Evolutionary conservation across 768 basidiomycete genomes (phyloP).

Genomic region (Leccinum obscurum): DNA sequence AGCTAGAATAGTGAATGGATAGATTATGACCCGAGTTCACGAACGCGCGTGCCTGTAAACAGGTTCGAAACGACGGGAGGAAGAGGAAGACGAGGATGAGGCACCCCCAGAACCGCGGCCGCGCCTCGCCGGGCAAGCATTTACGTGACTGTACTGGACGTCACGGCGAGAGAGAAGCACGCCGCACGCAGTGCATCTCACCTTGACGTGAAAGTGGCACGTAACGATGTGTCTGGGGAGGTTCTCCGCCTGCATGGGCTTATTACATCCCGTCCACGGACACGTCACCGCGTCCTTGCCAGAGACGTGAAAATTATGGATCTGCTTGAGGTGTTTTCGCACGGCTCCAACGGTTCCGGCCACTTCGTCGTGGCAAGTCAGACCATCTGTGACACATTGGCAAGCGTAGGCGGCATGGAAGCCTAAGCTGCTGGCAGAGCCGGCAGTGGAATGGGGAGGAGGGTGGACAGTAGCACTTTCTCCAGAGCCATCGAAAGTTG

Average conservation of each 20-base stretch:
- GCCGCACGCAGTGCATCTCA: conserved; percentile 13
- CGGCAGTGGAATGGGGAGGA: not conserved
- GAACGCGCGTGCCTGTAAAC: not conserved
- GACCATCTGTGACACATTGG: not conserved
- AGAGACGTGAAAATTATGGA: conserved; percentile 5
- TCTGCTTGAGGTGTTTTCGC: conserved; percentile 18
- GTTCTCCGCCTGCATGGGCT: conserved; percentile 15
- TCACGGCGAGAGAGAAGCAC: conserved; percentile 21
- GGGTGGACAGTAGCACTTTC: not conserved
- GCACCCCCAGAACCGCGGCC: not conserved
- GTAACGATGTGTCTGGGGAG: conserved; percentile 22
- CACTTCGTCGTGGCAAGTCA: conserved; percentile 7
- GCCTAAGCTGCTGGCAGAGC: not conserved
- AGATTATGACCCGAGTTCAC: not conserved
- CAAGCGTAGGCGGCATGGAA: conserved; percentile 1
- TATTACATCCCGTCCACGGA: conserved; percentile 14
- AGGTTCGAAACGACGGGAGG: not conserved
- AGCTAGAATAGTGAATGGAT: not conserved
- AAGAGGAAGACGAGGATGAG: not conserved
- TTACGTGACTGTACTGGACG: conserved; percentile 18
- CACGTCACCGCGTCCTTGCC: conserved; percentile 9
- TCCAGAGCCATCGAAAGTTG: not conserved
- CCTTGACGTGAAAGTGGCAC: conserved; percentile 14
- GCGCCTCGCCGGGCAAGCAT: conserved; percentile 8
- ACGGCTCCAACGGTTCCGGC: conserved; percentile 4